Percentiles rank a stretch among this genome's conserved stretches.
These are phyloP conservation scores for Mycena indigotica DNA, from an alignment of 768 basidiomycete genomes.

Conservation along the genomic window DNA sequence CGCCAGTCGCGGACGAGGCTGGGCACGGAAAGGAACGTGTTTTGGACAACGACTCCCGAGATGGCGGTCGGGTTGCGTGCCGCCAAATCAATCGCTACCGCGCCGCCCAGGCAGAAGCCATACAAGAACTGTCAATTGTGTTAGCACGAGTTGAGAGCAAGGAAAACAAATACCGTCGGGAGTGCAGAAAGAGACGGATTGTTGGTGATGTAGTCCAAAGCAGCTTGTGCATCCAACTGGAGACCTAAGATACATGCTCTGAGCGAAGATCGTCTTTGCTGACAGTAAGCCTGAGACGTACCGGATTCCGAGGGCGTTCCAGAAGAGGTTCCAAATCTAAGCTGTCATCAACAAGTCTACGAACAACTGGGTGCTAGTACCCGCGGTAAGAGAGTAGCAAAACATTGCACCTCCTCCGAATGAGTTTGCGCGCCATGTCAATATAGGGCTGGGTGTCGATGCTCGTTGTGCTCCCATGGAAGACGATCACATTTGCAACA, in stretches of 20 bases:
- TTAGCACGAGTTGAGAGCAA: neutral
- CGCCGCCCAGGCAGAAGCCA: conserved; percentile 71
- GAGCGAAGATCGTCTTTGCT: neutral
- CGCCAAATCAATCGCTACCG: conserved; percentile 71
- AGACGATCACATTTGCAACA: too few species aligned
- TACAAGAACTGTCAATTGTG: conserved; percentile 51
- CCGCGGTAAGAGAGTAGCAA: too few species aligned
- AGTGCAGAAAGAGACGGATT: conserved; percentile 5
- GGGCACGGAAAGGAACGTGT: conserved; percentile 69
- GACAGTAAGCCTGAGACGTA: too few species aligned
- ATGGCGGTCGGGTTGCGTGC: conserved; percentile 59
- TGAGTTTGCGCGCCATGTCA: too few species aligned
- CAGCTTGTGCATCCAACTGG: conserved; percentile 26
- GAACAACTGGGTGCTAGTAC: too few species aligned
- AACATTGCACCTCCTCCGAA: too few species aligned
- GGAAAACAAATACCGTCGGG: conserved; percentile 2
- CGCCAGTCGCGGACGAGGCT: conserved; percentile 26
- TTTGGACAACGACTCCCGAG: conserved; percentile 66
- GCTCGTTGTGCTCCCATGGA: too few species aligned
- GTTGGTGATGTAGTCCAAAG: conserved; percentile 20
- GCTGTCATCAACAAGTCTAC: too few species aligned
- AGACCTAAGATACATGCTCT: conserved; percentile 7
- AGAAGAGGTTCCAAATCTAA: too few species aligned
- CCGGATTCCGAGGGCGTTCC: too few species aligned
- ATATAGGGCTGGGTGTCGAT: too few species aligned